Base-by-base conservation (phyloP, 2,329 filamentous ascomycete species). In the Colletotrichum ledebouriae region DNA sequence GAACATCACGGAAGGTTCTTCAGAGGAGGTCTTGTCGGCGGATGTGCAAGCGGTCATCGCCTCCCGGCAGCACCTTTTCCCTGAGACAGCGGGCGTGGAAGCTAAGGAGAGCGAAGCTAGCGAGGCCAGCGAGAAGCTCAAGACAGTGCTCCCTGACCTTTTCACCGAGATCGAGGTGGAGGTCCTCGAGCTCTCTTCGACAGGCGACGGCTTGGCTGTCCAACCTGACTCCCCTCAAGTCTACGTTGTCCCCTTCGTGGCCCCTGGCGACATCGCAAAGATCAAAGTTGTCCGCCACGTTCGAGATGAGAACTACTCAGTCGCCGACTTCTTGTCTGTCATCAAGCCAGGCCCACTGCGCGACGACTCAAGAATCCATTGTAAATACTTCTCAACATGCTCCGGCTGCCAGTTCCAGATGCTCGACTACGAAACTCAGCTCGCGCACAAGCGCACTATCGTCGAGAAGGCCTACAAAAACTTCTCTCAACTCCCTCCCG, bases 331-430 rank as follows among this genome's bases (percentile, higher is more conserved):
- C 74, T 76, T 98, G 75, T 90, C 90, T 69, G 87, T 98, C 47
- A 82, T 90, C 41, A 88, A 87, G 65, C 90, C 94, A 0, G 94
- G 93, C 0, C 86, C 89, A 1, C 84, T 91, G 62, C 91, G 96
- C 74, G 91, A 97, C 74, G 92, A 96, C 74, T 85, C 86, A 42
- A 88, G 92, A 22, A 86, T 97, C 73, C 86, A 86, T 64, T 99
- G 96, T 83, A 86, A 88, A 73, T 98, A 99, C 84, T 99, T 99
- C 76, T 84, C 89, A 46, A 87, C 85, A 62, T 99, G 96, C 80
- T 93, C 92, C 10, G 96, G 96, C 37, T 99, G 96, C 77, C 96
- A 99, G 80, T 94, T 98, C 79, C 96, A 99, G 82, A 98, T 98
- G 93, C 87, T 99, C 71, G 89, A 93, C 62, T 98, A 98, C 78